Percentiles rank a stretch among this genome's conserved stretches.
phyloP scores from a whole-genome alignment of 2,329 filamentous ascomycete species.

The Penicillium vulpinum region DNA sequence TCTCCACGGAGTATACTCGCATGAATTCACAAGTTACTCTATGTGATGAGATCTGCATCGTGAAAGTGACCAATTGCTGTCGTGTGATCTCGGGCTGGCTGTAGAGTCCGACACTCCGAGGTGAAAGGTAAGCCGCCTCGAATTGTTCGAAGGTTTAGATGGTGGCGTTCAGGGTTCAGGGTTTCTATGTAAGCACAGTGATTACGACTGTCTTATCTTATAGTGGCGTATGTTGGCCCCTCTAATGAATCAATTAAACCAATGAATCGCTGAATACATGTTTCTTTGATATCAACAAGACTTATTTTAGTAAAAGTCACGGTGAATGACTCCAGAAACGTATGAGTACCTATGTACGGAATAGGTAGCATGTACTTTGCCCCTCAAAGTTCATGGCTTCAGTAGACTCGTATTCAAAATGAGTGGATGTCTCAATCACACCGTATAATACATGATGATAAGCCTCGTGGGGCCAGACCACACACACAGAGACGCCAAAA shows the following conservation, averaged over 20 bases:
- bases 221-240: neutral
- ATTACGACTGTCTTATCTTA: neutral
- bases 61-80: slow-evolving; percentile 25
- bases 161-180: neutral
- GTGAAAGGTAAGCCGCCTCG: neutral
- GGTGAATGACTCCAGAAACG: neutral
- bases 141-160: neutral
- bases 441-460: neutral
- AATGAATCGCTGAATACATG: neutral
- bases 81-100: neutral
- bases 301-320: neutral
- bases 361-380: neutral
- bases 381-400: neutral
- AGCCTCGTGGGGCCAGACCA: neutral
- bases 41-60: slow-evolving; percentile 15
- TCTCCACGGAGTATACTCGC: slow-evolving; percentile 17
- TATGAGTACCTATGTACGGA: neutral
- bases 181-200: neutral
- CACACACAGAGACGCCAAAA: neutral
- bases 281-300: neutral
- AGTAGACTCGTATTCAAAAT: neutral
- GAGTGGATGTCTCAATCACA: neutral
- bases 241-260: neutral
- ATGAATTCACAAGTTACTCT: slow-evolving; percentile 17
- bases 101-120: neutral